Base-by-base conservation (phyloP, 1,139 yeast species). In the Protomyces inundatus region DNA sequence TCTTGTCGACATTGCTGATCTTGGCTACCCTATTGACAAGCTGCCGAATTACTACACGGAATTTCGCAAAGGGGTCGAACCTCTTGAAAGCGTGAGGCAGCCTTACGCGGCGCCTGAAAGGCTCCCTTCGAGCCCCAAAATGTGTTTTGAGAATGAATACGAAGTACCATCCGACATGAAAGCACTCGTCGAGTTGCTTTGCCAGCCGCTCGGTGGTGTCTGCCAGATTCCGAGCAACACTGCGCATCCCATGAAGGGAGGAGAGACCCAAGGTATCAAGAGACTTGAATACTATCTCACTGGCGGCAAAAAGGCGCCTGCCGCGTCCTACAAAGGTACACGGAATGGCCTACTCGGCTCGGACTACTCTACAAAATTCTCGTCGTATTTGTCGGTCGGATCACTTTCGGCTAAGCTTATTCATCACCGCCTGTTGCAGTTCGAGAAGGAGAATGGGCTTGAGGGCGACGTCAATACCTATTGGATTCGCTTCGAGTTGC, bases 331-430 rank as follows among this genome's bases (percentile, higher is more conserved):
- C 56, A 58, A 58, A 35, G 54, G 40, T 14, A 58, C 62, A 10
- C 33, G 62, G 12, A 58, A 58, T 40, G 52, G 54, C 33, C 53
- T 58, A 52, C 56, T 58, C n/a, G 62, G 62, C 14, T 40, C 62
- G 23, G 62, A 58, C 62, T 58, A 51, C 36, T 58, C 62, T 14
- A 58, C 62, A 16, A 58, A 58, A 40, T 58, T 58, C 56, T 58
- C 62, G 5, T 58, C 62, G 30, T 58, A 51, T 55, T 40, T 58
- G 30, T 58, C 62, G 10, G 36, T 58, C 23, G 62, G 62, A 6
- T 35, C 56, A 3, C 40, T 58, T 33, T 39, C 52, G 14, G 56
- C 62, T 4, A 51, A 45, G 35, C 53, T 58, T 30, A 58, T 58
- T 16, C 62, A 58, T 40, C 62, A 58, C 52, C 51, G 52, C 35